Evolutionary conservation across 345 rosid species (phyloP).

Genomic region (Xanthoceras sorbifolium): DNA sequence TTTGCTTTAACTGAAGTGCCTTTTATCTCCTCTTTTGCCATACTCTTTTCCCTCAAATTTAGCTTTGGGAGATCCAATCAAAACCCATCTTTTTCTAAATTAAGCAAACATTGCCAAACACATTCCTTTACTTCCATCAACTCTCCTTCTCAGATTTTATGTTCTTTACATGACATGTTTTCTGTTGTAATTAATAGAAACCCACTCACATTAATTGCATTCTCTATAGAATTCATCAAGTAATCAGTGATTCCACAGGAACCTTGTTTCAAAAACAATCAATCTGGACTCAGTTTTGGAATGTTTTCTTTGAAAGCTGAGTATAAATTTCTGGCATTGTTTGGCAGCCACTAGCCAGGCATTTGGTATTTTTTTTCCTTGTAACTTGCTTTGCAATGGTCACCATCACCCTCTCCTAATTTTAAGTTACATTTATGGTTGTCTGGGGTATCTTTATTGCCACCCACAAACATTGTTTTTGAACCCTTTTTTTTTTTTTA

Average conservation of each 20-base stretch:
- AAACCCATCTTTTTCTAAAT: conserved; percentile 22
- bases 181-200: not conserved
- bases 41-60: conserved; percentile 13
- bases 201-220: not conserved
- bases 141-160: conserved; percentile 18
- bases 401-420: not conserved
- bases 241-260: too few relatives aligned
- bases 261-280: not conserved
- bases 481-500: not conserved
- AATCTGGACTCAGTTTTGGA: not conserved
- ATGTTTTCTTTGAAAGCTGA: not conserved
- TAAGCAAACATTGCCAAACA: conserved; percentile 12
- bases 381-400: not conserved
- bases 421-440: conserved; percentile 14
- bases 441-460: not conserved
- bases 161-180: conserved; percentile 4
- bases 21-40: conserved; percentile 22
- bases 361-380: not conserved
- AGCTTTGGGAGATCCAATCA: conserved; percentile 42
- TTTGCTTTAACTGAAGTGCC: conserved; percentile 22
- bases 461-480: not conserved
- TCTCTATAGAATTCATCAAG: not conserved
- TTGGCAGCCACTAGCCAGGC: not conserved
- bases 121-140: conserved; percentile 21
- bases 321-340: not conserved